Conservation (phyloP, 805 yeast genomes). For the Saturnispora mendoncae region DNA sequence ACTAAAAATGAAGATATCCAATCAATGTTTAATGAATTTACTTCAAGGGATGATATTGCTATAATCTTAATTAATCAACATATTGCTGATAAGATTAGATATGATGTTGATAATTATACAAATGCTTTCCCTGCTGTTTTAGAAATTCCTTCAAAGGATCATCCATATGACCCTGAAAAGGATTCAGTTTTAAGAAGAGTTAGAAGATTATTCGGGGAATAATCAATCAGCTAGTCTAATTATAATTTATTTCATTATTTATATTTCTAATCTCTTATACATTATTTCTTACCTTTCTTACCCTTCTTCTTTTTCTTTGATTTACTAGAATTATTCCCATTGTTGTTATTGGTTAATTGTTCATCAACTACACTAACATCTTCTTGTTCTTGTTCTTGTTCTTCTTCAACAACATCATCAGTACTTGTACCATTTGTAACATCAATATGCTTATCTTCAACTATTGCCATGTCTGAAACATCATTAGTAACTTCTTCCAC, state of each 20-base stretch:
- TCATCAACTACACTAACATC: no score
- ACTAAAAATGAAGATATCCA: conserved; percentile 71
- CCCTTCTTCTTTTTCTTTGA: conserved; percentile 25
- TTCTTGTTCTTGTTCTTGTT: no score
- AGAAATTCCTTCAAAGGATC: conserved; percentile 97
- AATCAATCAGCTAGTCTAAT: neutral
- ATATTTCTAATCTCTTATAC: neutral
- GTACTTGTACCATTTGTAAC: no score
- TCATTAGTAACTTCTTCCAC: no score
- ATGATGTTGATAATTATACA: conserved; percentile 71
- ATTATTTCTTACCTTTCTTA: conserved; percentile 24
- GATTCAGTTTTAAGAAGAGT: conserved; percentile 92
- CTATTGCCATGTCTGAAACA: no score
- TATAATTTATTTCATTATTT: neutral
- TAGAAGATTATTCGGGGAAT: conserved; percentile 87
- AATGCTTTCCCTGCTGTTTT: conserved; percentile 93
- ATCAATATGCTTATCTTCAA: no score
- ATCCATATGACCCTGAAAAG: conserved; percentile 97
- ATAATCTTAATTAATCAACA: conserved; percentile 90
- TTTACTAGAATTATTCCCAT: neutral
- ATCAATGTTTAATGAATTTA: conserved; percentile 65
- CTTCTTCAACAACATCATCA: no score
- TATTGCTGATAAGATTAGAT: conserved; percentile 83
- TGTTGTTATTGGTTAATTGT: neutral
- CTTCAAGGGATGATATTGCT: conserved; percentile 83